Base-by-base conservation (phyloP, 2,329 filamentous ascomycete species). In the Endocalyx cinctus region DNA sequence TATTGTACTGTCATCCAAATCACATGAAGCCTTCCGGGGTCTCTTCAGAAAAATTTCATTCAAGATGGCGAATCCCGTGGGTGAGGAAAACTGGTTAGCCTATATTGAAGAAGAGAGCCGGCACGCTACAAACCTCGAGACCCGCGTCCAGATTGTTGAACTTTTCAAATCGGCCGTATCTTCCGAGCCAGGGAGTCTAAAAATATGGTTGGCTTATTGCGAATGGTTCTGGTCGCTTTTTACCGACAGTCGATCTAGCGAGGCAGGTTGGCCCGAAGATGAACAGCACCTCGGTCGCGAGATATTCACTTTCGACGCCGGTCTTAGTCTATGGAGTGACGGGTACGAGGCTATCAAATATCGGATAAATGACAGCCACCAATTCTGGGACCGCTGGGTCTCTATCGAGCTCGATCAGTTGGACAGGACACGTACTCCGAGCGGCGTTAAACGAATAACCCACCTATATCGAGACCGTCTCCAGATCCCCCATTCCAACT, bases 371-470 rank as follows among this genome's bases (percentile, higher is more conserved):
- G 84, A 88, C 55, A 90, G 86, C 52, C 81, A 88, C 53, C 60
- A 79, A 36, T 71, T 92, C 10, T 94, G 86, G 86, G 77, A 89
- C 52, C 78, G 81, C 43, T 90, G 84, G 72, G 70, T 87, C 27
- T 77, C 80, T 34, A 72, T 87, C 29, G 72, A 88, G 54, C 69
- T 83, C 55, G 76, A 84, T 45, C 74, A 84, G 45, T 70, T 89
- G 14, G 70, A 66, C 17, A 67, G 66, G 62, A 64, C 72, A 33
- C 59, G 66, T 47, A 72, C 75, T 45, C 51, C 71, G 48, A 63
- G 75, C 52, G 67, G 74, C 56, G 67, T 86, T 12, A 71, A 75
- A 41, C 75, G 76, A 50, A 74, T 90, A 48, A 79, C 77, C 17
- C 72, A 76, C 30, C 71, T 87, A 27, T 90, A 83, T 57, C 70